Evolutionary conservation across 371 early-diverging fungal genomes (phyloP).

Genomic region (Nematocida minor): DNA sequence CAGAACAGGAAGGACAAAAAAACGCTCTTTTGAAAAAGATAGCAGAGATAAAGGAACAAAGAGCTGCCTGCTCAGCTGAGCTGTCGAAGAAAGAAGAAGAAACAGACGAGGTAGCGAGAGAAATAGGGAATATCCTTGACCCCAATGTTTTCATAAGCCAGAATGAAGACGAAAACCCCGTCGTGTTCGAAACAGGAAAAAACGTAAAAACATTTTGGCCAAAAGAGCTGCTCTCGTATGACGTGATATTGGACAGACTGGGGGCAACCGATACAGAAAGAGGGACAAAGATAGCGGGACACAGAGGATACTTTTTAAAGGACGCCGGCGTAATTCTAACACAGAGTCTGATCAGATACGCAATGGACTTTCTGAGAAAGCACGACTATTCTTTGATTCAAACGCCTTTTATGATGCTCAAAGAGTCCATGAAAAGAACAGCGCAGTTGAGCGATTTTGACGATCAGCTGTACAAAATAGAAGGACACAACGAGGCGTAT

Average conservation of each 20-base stretch:
- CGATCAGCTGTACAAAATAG: conserved; percentile 92
- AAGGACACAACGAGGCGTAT: conserved; percentile 76
- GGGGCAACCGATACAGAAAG: conserved; percentile 84
- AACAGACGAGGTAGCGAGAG: conserved; percentile 64
- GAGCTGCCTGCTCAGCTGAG: not conserved
- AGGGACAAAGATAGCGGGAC: conserved; percentile 88
- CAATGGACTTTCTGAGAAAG: conserved; percentile 80
- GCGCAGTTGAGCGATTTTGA: conserved; percentile 96
- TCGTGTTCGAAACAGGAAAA: conserved; percentile 69
- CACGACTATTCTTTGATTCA: conserved; percentile 84
- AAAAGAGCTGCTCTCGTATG: conserved; percentile 67
- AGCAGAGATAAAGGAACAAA: conserved; percentile 16
- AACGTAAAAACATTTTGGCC: conserved; percentile 46
- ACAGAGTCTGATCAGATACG: conserved; percentile 88
- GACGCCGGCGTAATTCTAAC: conserved; percentile 88
- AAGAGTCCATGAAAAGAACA: conserved; percentile 91
- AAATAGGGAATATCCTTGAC: conserved; percentile 90
- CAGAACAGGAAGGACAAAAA: conserved; percentile 19
- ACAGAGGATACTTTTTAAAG: conserved; percentile 93
- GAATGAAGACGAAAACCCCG: conserved; percentile 79
- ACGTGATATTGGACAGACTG: conserved; percentile 68
- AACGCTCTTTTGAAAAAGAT: conserved; percentile 5
- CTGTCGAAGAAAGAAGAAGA: conserved; percentile 40
- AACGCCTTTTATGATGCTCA: conserved; percentile 96
- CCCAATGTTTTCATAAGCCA: conserved; percentile 76